A percentile compares a stretch with the other conserved stretches of the same genome.
Conservation (phyloP, 306 rosid genomes). For the Urtica urens region DNA sequence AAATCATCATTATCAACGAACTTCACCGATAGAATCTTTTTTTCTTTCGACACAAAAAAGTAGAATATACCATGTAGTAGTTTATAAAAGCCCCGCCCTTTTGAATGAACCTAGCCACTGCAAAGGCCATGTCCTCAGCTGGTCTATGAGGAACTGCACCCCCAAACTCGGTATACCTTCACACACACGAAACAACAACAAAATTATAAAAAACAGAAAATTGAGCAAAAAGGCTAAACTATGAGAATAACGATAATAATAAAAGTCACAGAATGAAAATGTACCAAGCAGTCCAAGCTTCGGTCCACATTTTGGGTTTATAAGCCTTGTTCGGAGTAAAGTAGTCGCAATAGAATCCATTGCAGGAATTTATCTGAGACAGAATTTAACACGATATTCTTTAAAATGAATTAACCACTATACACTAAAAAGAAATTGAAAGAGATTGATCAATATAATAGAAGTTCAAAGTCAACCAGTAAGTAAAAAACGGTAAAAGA, state of each 20-base stretch:
- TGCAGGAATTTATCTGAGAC: slow-evolving; percentile 84
- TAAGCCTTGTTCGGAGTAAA: slow-evolving; percentile 89
- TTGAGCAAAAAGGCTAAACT: not conserved
- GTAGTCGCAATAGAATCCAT: slow-evolving; percentile 92
- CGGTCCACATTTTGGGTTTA: slow-evolving; percentile 99
- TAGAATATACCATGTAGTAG: slow-evolving; percentile 85
- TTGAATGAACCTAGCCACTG: slow-evolving; percentile 90
- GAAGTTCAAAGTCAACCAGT: not conserved
- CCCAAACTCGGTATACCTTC: slow-evolving; percentile 91
- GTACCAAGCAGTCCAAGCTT: slow-evolving; percentile 99
- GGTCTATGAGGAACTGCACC: slow-evolving; percentile 90
- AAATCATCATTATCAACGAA: no score
- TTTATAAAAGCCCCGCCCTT: slow-evolving; percentile 88
- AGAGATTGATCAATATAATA: not conserved
- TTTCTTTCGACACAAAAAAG: slow-evolving; percentile 14
- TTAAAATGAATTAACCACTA: slow-evolving; percentile 2
- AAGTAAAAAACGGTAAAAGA: slow-evolving; percentile 7
- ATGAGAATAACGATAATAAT: slow-evolving; percentile 9
- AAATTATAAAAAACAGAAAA: no score
- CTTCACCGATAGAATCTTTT: no score
- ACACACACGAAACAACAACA: no score
- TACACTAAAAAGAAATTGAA: no score
- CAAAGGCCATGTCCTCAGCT: slow-evolving; percentile 86
- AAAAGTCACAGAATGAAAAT: slow-evolving; percentile 7
- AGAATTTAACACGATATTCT: not conserved